Percentiles rank a stretch among this genome's conserved stretches.
These are phyloP conservation scores for Metarhizium album DNA, from an alignment of 2,329 filamentous ascomycete genomes.

Conservation along the genomic window DNA sequence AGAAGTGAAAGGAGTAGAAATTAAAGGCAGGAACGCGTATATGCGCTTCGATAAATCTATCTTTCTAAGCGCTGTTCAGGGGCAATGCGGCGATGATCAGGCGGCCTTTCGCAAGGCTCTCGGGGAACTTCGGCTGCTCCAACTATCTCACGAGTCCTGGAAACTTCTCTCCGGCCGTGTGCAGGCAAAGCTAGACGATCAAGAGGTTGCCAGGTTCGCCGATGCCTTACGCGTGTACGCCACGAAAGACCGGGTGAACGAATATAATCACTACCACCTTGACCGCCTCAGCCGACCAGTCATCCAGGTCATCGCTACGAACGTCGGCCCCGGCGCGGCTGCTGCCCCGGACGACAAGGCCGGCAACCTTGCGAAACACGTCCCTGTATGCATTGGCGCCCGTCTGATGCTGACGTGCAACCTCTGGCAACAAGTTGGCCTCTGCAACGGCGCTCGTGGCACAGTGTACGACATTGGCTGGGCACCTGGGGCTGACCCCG, in stretches of 20 bases:
- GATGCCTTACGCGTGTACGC: conserved; percentile 2
- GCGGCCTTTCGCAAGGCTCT: conserved; percentile 3
- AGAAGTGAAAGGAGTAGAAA: conserved; percentile 2
- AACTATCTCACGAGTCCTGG: conserved; percentile 2
- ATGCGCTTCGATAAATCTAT: neutral
- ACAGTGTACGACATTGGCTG: conserved; percentile 9
- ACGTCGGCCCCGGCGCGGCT: conserved; percentile 5
- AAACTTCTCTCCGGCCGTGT: too few relatives aligned
- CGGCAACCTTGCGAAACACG: conserved; percentile 8
- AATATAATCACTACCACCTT: conserved; percentile 6
- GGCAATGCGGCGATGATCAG: neutral
- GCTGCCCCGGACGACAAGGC: conserved; percentile 6
- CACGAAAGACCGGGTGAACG: conserved; percentile 4
- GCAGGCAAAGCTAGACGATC: conserved; percentile 5
- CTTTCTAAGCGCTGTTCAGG: conserved; percentile 1
- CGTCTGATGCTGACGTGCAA: conserved; percentile 6
- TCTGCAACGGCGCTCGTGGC: conserved; percentile 9
- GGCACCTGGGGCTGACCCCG: conserved; percentile 8
- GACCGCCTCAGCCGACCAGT: conserved; percentile 5
- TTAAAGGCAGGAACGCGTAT: conserved; percentile 3
- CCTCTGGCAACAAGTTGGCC: conserved; percentile 7
- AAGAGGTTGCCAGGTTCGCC: conserved; percentile 2
- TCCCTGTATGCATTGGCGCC: conserved; percentile 7
- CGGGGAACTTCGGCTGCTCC: conserved; percentile 2
- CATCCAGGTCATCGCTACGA: conserved; percentile 6